Percentiles rank a stretch among this genome's conserved stretches.
phyloP scores from a whole-genome alignment of 2,329 filamentous ascomycete genomes.

The Polychaeton citri region DNA sequence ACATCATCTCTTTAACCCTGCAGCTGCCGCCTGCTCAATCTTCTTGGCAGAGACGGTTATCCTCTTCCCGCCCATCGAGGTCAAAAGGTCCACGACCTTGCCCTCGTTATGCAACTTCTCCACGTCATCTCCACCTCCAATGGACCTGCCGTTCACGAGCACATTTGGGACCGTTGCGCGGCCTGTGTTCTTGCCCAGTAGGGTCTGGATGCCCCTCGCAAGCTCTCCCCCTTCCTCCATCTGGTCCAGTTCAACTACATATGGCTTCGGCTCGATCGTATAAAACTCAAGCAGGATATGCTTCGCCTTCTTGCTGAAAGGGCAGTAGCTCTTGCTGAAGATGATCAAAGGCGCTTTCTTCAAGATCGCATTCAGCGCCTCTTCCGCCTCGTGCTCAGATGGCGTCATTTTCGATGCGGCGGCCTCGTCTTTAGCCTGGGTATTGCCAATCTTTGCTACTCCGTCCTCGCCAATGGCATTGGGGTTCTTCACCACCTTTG shows the following conservation, averaged over 20 bases:
- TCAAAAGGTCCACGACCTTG: slow-evolving; percentile 57
- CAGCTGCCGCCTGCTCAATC: background rate
- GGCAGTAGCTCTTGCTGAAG: slow-evolving; percentile 92
- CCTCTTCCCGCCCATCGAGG: slow-evolving; percentile 58
- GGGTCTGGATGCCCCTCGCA: slow-evolving; percentile 46
- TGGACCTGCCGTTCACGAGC: slow-evolving; percentile 72
- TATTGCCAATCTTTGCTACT: slow-evolving; percentile 32
- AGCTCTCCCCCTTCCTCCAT: slow-evolving; percentile 55
- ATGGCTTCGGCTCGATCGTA: slow-evolving; percentile 65
- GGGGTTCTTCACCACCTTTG: slow-evolving; percentile 18
- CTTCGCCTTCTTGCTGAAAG: slow-evolving; percentile 75
- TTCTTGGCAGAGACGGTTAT: slow-evolving; percentile 19
- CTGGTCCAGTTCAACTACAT: slow-evolving; percentile 79
- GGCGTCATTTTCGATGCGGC: slow-evolving; percentile 35
- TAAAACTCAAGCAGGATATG: slow-evolving; percentile 73
- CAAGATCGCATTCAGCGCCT: slow-evolving; percentile 63
- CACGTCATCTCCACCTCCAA: slow-evolving; percentile 84
- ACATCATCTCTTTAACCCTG: background rate
- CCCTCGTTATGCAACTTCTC: slow-evolving; percentile 48
- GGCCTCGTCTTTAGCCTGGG: slow-evolving; percentile 21
- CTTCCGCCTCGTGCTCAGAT: slow-evolving; percentile 52
- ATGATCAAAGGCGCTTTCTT: slow-evolving; percentile 83
- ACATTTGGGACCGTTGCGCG: slow-evolving; percentile 84
- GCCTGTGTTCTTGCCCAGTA: slow-evolving; percentile 60
- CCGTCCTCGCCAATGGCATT: slow-evolving; percentile 24